Percentiles rank a stretch among this genome's conserved stretches.
phyloP scores from a whole-genome alignment of 23 red algal species.

The Gracilariopsis chorda region DNA sequence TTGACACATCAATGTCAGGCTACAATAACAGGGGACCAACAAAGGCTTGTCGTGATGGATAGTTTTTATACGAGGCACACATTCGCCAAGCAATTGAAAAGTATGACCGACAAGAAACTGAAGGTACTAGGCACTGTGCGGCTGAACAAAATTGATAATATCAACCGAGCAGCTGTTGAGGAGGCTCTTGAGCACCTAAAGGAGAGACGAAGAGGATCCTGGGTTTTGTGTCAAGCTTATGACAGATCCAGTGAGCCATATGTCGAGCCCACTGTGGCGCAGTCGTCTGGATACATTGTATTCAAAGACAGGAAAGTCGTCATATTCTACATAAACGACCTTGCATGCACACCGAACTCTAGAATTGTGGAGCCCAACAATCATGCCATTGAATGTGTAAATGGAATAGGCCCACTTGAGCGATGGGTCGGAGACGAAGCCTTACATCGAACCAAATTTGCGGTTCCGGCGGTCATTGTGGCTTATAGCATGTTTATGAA shows the following conservation, averaged over 20 bases:
- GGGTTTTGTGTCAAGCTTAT: neutral
- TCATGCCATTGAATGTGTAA: neutral
- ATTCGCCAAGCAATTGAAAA: neutral
- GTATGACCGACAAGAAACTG: neutral
- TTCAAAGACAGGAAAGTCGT: neutral
- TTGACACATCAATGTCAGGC: neutral
- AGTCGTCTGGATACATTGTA: neutral
- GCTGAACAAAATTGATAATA: neutral
- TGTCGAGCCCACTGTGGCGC: neutral
- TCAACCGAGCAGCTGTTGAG: neutral
- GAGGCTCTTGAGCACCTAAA: neutral
- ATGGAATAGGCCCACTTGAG: neutral
- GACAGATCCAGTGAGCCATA: neutral
- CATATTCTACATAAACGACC: neutral
- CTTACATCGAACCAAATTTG: no score
- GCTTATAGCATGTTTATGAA: conserved; percentile 11
- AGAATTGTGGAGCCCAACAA: neutral
- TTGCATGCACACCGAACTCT: neutral
- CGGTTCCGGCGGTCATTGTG: neutral
- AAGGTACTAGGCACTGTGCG: neutral
- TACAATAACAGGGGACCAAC: neutral
- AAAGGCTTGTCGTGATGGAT: neutral
- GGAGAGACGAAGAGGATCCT: neutral
- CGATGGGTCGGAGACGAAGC: neutral
- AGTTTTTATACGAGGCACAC: neutral